Base-by-base conservation (phyloP, 208 protist species). In the Wallacemonas sp. region DNA sequence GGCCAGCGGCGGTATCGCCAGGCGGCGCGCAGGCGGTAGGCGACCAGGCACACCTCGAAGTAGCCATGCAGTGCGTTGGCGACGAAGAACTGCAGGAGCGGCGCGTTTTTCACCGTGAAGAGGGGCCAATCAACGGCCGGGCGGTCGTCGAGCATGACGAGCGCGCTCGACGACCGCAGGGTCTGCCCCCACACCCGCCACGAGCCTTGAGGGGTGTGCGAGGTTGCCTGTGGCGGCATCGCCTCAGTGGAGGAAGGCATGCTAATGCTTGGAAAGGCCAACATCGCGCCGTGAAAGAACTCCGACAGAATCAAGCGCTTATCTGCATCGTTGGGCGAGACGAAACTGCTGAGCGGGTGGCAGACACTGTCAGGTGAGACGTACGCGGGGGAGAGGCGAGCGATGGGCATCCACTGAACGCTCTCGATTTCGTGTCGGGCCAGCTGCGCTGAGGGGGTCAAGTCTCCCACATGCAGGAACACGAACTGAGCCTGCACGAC, bases 401-500 rank as follows among this genome's bases (percentile, higher is more conserved):
- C 45, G 34, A 94, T 63, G 48, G 88, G 79, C 46, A 89, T 53
- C 85, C 88, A 94, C 71, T 71, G 76, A 30, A 77, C 76, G 21
- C 73, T 66, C 45, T 80, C 83, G 48, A 94, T 79, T 38, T 75
- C 65, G 60, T 89, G 79, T 1, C 53, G 27, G 2, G 78, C 76
- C 62, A 86, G 36, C 27, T 41, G 59, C 54, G 85, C 68, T 1
- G 79, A 75, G n/a, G 85, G 88, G 12, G 85, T 81, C 45, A 87
- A 57, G 24, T 81, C 80, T 1, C 85, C 85, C 1, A 84, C 78
- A 61, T 94, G 85, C 13, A 94, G 54, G 63, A 87, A 91, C 0
- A 94, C 83, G 68, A 92, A 94, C 19, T 85, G 82, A 0, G 83
- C 66, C 68, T 91, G 85, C 53, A 91, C 81, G 37, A 52, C 32